Evolutionary conservation across 2,329 filamentous ascomycete species (phyloP).

Genomic region (Diplodia mutila): DNA sequence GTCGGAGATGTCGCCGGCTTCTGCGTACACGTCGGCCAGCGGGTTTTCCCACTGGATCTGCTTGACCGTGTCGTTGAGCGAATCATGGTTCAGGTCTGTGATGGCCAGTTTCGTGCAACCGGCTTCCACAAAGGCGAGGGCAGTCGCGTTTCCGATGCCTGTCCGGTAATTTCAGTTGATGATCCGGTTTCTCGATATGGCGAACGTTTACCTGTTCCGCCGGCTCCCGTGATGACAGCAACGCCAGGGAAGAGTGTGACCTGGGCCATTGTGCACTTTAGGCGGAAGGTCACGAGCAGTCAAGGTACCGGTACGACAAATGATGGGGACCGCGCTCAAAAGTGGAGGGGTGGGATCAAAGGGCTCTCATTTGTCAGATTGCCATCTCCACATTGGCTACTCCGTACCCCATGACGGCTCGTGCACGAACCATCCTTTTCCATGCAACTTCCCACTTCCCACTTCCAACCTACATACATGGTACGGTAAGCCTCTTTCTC

Average conservation of each 20-base stretch:
- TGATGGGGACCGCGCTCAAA: not conserved
- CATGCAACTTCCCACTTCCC: not conserved
- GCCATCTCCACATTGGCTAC: not conserved
- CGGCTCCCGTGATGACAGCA: conserved; percentile 41
- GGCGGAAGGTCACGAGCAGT: too few relatives aligned
- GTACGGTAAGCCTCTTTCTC: too few relatives aligned
- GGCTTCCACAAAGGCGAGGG: conserved; percentile 54
- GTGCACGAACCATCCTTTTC: not conserved
- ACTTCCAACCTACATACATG: too few relatives aligned
- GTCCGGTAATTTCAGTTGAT: conserved; percentile 12
- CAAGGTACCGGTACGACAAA: not conserved
- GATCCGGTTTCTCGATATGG: not conserved
- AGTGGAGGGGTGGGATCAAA: conserved; percentile 11
- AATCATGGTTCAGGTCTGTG: conserved; percentile 54
- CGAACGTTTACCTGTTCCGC: conserved; percentile 36
- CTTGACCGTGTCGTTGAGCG: conserved; percentile 45
- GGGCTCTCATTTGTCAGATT: not conserved
- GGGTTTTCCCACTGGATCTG: conserved; percentile 43
- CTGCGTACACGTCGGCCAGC: conserved; percentile 38
- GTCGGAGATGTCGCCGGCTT: conserved; percentile 54
- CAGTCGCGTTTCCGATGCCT: conserved; percentile 62
- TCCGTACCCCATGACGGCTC: not conserved
- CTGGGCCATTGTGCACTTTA: not conserved
- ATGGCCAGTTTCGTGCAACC: conserved; percentile 59
- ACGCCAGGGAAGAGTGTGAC: conserved; percentile 34